Base-by-base conservation (phyloP, 1,139 yeast species). In the Nakaseomyces nivariensis region DNA sequence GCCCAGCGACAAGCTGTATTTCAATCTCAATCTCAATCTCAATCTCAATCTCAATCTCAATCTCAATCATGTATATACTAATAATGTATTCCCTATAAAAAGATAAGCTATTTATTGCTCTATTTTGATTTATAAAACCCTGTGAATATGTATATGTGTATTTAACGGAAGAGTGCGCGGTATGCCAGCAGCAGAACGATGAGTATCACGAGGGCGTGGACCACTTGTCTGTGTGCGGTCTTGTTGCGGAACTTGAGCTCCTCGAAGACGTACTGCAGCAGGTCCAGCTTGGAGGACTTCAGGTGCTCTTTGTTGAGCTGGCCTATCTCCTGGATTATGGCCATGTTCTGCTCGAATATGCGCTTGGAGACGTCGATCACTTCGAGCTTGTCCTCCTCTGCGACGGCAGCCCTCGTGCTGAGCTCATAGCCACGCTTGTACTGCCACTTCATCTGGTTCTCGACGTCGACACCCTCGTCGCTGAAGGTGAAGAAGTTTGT, bases 351-450 rank as follows among this genome's bases (percentile, higher is more conserved):
- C 51, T 72, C 72, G 64, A 84, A 86, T 47, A 85, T 81, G 56
- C 75, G 79, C 58, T 77, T 73, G 11, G 89, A 72, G 62, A 85
- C 94, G 46, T 78, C 77, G 48, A 86, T 81, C 54, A 87, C 75
- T 52, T 82, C 86, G 54, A 71, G 67, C 68, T 86, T 86, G 66
- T 86, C 85, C 40, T 71, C 72, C 66, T 85, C 95, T 8, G 84
- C 74, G 54, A 87, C 72, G 9, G 70, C 72, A 57, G 79, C 76
- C 63, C 95, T 76, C 7, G 95, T 86, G 48, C 79, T 79, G 52
- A 85, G 71, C 68, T 87, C 95, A 67, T 81, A 86, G 56, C 83
- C 85, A 59, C 85, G 75, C 71, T 85, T 86, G 69, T 82, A 87
- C 36, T 72, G 67, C 46, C 80, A 67, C 61, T 95, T 76, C 55